Evolutionary conservation across 2,329 filamentous ascomycete species (phyloP).

Genomic region (Microcyclospora tardicrescens): DNA sequence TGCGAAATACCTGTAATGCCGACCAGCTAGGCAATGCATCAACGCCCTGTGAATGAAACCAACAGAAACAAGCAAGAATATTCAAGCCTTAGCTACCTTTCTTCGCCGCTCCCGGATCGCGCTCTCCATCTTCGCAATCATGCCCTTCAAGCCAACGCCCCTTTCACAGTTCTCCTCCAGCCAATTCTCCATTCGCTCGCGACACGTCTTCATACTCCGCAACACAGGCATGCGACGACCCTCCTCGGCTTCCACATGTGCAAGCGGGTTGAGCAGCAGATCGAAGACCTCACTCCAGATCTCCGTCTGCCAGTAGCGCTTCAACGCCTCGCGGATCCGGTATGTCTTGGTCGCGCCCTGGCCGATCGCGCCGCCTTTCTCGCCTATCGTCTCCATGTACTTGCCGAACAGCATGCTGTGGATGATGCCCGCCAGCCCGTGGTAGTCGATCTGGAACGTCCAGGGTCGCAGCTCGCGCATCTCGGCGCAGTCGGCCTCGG

Average conservation of each 20-base stretch:
- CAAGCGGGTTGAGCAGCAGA: slow-evolving; percentile 68
- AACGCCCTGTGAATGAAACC: not conserved
- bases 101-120: slow-evolving; percentile 42
- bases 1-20: not conserved
- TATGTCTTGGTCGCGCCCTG: slow-evolving; percentile 53
- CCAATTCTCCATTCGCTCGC: slow-evolving; percentile 75
- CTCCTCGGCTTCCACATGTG: slow-evolving; percentile 52
- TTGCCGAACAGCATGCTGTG: slow-evolving; percentile 86
- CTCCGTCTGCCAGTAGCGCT: slow-evolving; percentile 93
- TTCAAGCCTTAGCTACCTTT: slow-evolving; percentile 12
- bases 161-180: slow-evolving; percentile 70
- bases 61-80: not conserved
- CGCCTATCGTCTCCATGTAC: slow-evolving; percentile 68
- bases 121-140: slow-evolving; percentile 52
- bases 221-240: slow-evolving; percentile 58
- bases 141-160: slow-evolving; percentile 47
- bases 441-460: slow-evolving; percentile 97
- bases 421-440: slow-evolving; percentile 77
- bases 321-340: slow-evolving; percentile 67
- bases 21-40: not conserved
- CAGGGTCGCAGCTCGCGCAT: slow-evolving; percentile 89
- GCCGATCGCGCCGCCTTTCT: slow-evolving; percentile 41
- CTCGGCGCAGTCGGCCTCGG: slow-evolving; percentile 79
- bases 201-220: slow-evolving; percentile 52
- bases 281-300: slow-evolving; percentile 79